Percentiles rank a stretch among this genome's conserved stretches.
These are phyloP conservation scores for Citrullus amarus DNA, from an alignment of 306 rosid species.

Conservation along the genomic window DNA sequence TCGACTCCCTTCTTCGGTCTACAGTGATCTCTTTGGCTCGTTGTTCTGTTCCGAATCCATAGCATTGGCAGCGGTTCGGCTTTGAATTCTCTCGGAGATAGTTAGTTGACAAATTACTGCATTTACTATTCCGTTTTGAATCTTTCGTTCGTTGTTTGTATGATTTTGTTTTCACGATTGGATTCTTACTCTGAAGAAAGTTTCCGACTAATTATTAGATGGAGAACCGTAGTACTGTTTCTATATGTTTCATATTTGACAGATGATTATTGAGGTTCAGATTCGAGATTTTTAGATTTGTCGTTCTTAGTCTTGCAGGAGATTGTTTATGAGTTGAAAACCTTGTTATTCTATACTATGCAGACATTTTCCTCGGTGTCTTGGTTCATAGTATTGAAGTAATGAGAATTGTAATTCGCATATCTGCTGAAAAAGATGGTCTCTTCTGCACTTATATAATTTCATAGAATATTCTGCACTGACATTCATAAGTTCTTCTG, in stretches of 20 bases:
- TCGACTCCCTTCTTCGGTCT: neutral
- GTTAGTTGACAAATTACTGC: no score
- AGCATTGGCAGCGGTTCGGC: neutral
- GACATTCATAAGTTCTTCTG: neutral
- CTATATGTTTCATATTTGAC: neutral
- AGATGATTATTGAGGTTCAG: neutral
- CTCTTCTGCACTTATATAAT: neutral
- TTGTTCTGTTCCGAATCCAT: neutral
- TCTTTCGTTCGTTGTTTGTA: neutral
- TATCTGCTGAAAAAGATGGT: neutral
- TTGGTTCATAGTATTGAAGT: neutral
- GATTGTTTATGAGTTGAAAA: neutral
- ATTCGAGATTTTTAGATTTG: neutral
- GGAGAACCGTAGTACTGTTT: neutral
- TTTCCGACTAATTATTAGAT: neutral
- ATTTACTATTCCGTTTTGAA: neutral
- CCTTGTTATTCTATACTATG: neutral
- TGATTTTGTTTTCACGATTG: neutral
- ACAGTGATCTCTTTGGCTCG: neutral
- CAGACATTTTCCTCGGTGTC: neutral
- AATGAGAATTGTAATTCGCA: neutral
- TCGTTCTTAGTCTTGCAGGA: neutral
- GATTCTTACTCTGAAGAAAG: neutral
- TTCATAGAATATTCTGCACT: neutral
- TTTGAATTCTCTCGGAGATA: neutral